These are phyloP conservation scores for Eragrostis tef DNA, from an alignment of 202 grass and related monocot species.

Conservation along the genomic window DNA sequence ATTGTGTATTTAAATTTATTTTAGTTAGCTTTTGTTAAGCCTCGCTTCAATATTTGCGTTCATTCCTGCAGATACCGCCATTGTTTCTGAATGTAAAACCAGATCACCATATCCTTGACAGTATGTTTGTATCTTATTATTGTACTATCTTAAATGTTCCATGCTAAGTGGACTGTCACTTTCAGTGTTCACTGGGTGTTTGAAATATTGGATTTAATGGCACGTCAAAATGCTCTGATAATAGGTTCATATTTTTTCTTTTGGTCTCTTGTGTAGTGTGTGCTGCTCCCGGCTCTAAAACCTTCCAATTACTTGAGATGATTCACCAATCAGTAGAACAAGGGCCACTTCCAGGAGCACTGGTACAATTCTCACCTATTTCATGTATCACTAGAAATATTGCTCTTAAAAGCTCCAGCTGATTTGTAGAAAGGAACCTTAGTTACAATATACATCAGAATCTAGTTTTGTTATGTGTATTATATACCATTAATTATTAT, in stretches of 20 bases:
- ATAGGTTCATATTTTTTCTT: constrained; percentile 8
- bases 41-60: constrained; percentile 36
- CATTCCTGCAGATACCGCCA: constrained; percentile 72
- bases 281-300: constrained; percentile 93
- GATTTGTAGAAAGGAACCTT: constrained; percentile 30
- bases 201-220: constrained; percentile 22
- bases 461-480: constrained; percentile 29
- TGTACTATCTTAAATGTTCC: constrained; percentile 6
- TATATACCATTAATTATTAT: constrained; percentile 8
- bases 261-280: constrained; percentile 69
- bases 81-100: constrained; percentile 84
- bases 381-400: constrained; percentile 34
- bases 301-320: constrained; percentile 93
- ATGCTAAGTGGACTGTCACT: neutral
- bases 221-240: constrained; percentile 1
- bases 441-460: neutral
- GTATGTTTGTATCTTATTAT: constrained; percentile 56
- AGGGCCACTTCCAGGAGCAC: constrained; percentile 69
- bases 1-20: constrained; percentile 11
- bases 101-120: constrained; percentile 81
- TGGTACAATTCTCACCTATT: constrained; percentile 53
- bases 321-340: constrained; percentile 65
- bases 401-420: constrained; percentile 8
- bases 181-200: constrained; percentile 15
- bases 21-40: constrained; percentile 5